Percentiles rank a stretch among this genome's conserved stretches.
Conservation (phyloP, 257 asterid species). For the Solanum pimpinellifolium region DNA sequence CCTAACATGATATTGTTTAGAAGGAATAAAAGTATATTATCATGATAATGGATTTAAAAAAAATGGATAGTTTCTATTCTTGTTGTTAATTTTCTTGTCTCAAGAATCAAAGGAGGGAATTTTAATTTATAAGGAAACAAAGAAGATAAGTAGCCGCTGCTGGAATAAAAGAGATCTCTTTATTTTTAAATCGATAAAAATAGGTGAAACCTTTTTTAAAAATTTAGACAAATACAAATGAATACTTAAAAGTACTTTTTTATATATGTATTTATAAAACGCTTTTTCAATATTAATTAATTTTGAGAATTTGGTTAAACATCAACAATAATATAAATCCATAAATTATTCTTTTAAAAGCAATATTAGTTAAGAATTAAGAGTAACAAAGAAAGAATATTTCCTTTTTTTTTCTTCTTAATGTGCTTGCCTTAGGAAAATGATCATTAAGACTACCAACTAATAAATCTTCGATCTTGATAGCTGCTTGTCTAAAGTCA, state of each 20-base stretch:
- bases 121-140: neutral
- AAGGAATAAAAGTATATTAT: neutral
- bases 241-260: too few species aligned
- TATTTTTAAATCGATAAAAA: too few species aligned
- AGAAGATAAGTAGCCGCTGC: fast-evolving
- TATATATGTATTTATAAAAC: too few species aligned
- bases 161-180: too few species aligned
- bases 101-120: neutral
- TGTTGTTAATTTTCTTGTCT: neutral
- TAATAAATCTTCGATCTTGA: too few species aligned
- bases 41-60: neutral
- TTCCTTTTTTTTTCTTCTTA: neutral
- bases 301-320: neutral
- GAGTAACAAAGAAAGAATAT: neutral
- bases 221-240: too few species aligned
- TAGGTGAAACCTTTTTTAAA: neutral
- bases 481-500: too few species aligned
- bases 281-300: neutral
- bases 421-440: neutral
- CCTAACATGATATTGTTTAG: neutral
- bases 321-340: neutral
- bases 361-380: neutral
- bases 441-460: neutral
- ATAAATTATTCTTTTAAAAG: neutral
- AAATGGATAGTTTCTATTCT: neutral